Evolutionary conservation across 1,139 yeast genomes (phyloP), one percentile per base, ranked within the genome.

Genomic region (Pneumocystis murina): DNA sequence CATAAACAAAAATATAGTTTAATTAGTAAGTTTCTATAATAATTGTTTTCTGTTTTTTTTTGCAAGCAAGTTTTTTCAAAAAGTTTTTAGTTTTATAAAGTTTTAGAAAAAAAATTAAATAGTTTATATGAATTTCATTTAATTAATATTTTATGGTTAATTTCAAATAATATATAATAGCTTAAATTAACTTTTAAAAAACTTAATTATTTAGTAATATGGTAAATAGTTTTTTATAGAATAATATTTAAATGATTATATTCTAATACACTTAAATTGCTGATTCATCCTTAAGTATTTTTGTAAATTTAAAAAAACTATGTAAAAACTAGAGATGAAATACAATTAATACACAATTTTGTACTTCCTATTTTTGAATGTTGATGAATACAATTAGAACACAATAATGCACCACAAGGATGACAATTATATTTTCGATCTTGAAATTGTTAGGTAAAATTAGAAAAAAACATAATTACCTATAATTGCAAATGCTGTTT

Each of bases 401-500:
- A 48, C 28, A 48, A 24, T 48, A 48, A 24, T 48, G 55, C 55
- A 8, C 55, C 55, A 48, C 55, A 48, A 24, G 55, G 55, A 48
- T 48, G 55, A 24, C 55, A 48, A 48, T 48, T 48, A 48, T 48
- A 24, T 48, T 48, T 48, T 14, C 55, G 33, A 48, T 48, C 55
- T 48, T 48, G 35, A 48, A 48, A 48, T 43, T 24, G 4, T 12
- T 48, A 24, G n/a, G 16, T 48, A 24, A 48, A 24, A 24, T 1
- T 48, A 24, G 28, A 48, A 41, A 41, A 43, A 10, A 10, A 48
- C 8, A 24, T 24, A 48, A 48, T 24, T 58, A 58, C 60, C 63
- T 58, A 62, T 62, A n/a, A 62, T 35, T 2, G 61, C 33, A 62
- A 62, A 62, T 17, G 39, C 16, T n/a, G 64, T 17, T 20, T 61